Base-by-base conservation (phyloP, 148 eudicot genomes). In the Diospyros lotus region DNA sequence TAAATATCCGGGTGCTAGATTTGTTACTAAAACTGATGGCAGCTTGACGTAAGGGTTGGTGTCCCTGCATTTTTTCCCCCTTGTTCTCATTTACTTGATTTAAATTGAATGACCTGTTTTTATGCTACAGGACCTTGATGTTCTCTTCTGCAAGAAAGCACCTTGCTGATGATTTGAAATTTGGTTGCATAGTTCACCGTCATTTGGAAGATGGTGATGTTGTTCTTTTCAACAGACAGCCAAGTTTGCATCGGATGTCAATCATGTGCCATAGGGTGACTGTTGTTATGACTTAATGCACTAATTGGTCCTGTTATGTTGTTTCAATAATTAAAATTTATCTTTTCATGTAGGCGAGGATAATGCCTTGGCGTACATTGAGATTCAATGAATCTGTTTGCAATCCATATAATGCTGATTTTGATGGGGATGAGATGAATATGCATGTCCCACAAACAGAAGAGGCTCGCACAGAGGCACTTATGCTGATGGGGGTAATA, bases 401-500 rank as follows among this genome's bases (percentile, higher is more conserved):
- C 83, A 93, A 96, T 74, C 99, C 99, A 4, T 96, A 96, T 79
- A 96, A 96, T 85, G 99, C 99, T 72, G 99, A 96, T 86, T 96
- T 96, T 88, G 99, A 96, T 78, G 98, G 97, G 69, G 99, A 96
- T 88, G 99, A 93, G 88, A 96, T 96, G 99, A 96, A 93, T 79
- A 75, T 93, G 94, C 99, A 96, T 87, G 99, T 96, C 58, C 99
- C 99, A 39, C 98, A 96, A 82, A 90, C 99, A 40, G 94, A 93
- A 84, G 98, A 95, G 88, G 98, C 98, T 54, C 89, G 99, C 28
- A 83, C 97, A 0, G 98, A 93, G 84, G 98, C 98, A 72, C 82
- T 96, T 64, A 82, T 87, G 86, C 77, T 96, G 76, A 96, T 96
- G 99, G 99, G 99, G 96, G 99, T 93, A 89, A 70, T 66, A 17